Evolutionary conservation across 139 green algal species (phyloP).

Genomic region (Chlorella sorokiniana): DNA sequence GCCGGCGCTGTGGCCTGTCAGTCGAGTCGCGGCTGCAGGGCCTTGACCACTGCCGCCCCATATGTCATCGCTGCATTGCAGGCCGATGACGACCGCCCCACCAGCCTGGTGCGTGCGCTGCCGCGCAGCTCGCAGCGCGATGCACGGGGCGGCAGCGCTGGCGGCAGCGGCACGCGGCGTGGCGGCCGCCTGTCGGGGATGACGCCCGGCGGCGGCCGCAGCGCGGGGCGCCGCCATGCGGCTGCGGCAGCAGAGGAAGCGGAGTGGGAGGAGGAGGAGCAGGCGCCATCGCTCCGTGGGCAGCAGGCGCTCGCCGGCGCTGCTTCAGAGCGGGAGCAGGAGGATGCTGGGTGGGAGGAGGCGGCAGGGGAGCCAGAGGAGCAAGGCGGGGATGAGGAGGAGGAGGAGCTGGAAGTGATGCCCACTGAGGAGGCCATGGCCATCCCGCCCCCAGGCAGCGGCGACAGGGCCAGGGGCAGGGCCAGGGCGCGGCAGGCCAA

Average conservation of each 20-base stretch:
- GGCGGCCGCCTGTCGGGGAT: background rate
- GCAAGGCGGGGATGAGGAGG: background rate
- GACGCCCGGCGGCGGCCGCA: background rate
- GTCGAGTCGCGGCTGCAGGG: no score
- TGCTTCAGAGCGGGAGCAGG: background rate
- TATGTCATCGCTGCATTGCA: background rate
- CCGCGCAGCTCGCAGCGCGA: background rate
- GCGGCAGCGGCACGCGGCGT: background rate
- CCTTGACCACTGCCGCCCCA: background rate
- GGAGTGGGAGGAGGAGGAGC: background rate
- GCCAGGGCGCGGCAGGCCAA: background rate
- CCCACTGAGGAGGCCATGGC: background rate
- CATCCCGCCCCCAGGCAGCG: background rate
- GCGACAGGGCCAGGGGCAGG: background rate
- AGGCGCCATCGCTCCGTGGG: background rate
- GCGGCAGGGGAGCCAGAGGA: background rate
- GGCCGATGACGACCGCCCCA: background rate
- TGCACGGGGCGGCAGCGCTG: background rate
- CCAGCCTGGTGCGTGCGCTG: background rate
- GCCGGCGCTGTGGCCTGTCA: no score
- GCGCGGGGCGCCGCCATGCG: background rate
- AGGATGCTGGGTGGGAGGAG: background rate
- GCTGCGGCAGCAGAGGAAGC: background rate
- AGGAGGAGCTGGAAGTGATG: slow-evolving; percentile 10
- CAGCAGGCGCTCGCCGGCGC: background rate